Base-by-base conservation (phyloP, 805 yeast species). In the Blastobotrys chiropterorum region DNA sequence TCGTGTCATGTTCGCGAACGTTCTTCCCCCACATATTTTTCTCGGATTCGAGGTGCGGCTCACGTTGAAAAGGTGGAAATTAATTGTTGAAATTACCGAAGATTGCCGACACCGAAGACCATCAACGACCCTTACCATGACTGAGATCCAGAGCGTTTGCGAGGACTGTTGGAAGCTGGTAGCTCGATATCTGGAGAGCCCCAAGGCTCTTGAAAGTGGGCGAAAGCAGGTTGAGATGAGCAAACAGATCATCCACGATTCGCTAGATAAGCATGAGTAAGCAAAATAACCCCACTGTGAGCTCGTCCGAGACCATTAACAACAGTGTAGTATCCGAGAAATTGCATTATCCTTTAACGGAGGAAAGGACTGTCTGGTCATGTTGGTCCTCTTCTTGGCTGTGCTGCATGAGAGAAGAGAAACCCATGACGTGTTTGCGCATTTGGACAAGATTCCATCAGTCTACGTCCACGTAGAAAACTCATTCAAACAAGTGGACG, bases 301-400 rank as follows among this genome's bases (percentile, higher is more conserved):
- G n/a, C 38, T 31, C 38, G 8, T 31, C 14, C 14, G 13, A 11
- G 8, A 11, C 42, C 8, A 19, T 16, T 3, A 3, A 46, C 47
- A 26, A 26, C 41, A 47, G 41, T 61, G 20, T 52, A n/a, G 44
- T 1, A 30, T 44, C 6, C 55, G 57, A 1, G 58, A 66, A 44
- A 55, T 68, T 13, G 85, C 97, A 0, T 74, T 94, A 13, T 86
- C 96, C 1, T 94, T 85, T 67, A 94, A 94, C 65, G 99, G 99
- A 8, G 99, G 99, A 1, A 94, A 94, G 64, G 99, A 94, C 69
- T 94, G 98, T 62, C 78, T 90, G 46, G 97, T 90, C 31, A 81
- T 92, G 85, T 75, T 94, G 51, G 72, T 89, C 14, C 63, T 94
- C 3, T 80, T 87, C 50, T 69, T 90, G 48, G 83, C 94, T 1